Evolutionary conservation across 129 eudicot genomes (phyloP).

Genomic region (Pulicaria dysenterica): DNA sequence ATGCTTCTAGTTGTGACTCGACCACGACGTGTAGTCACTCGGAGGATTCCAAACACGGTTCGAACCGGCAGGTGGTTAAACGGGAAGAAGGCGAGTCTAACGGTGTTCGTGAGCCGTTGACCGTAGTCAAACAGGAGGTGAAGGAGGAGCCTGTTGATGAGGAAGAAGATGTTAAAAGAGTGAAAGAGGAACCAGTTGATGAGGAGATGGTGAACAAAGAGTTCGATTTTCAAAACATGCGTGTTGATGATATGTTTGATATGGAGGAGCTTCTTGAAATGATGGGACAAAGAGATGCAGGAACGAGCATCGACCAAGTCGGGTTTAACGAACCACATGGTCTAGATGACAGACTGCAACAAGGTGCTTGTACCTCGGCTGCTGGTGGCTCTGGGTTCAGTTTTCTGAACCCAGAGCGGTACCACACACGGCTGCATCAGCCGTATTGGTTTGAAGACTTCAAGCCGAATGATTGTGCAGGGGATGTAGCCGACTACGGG

Average conservation of each 20-base stretch:
- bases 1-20: slow-evolving; percentile 37
- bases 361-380: not conserved
- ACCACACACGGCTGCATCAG: not conserved
- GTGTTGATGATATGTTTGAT: slow-evolving; percentile 59
- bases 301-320: not conserved
- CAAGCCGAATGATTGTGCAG: not conserved
- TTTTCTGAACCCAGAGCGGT: not conserved
- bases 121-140: not conserved
- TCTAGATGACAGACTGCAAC: not conserved
- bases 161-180: not conserved
- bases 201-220: slow-evolving; percentile 9
- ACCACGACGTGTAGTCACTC: slow-evolving; percentile 38
- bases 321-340: not conserved
- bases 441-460: not conserved
- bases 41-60: slow-evolving; percentile 15
- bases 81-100: slow-evolving; percentile 11
- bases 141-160: not conserved
- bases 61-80: not conserved
- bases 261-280: slow-evolving; percentile 58
- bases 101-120: not conserved
- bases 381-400: slow-evolving; percentile 10
- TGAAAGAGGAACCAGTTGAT: slow-evolving; percentile 29
- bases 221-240: slow-evolving; percentile 13
- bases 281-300: slow-evolving; percentile 26
- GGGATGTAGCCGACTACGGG: slow-evolving; percentile 27